Evolutionary conservation across 352 stramenopile genomes (phyloP), one percentile per base, ranked within the genome.

Genomic region (Phytophthora sojae): DNA sequence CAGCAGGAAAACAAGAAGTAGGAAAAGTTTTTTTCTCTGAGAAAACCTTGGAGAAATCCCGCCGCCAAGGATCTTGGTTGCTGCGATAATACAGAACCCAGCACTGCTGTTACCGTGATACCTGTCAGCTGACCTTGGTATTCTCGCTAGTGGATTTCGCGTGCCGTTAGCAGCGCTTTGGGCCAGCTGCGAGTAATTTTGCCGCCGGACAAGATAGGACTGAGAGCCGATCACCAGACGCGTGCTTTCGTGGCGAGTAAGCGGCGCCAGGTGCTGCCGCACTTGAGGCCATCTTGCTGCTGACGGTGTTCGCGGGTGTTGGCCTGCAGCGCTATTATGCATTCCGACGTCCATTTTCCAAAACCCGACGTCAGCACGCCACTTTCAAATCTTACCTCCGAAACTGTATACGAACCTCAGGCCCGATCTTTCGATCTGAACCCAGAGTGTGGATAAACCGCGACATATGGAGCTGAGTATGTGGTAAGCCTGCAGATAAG

Each of bases 351-450:
- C 15, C 9, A 44, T 5, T 45, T 45, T 9, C 42, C 12, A 49
- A 49, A 49, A 8, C 17, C 42, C 42, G 42, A 49, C 42, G 42
- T n/a, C 17, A 12, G 67, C 67, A 75, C 68, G 61, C 57, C 49
- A 66, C 63, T 73, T 66, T 39, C 69, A 77, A 73, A 77, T 77
- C 69, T 47, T 25, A 51, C 44, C 44, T 51, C 1, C 19, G 35
- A 61, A 39, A 7, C 4, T 39, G 11, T 14, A 39, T 39, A 14
- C 32, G 7, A 12, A 39, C 0, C 32, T 12, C 32, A 39, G 7
- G 12, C 4, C 32, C 32, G 32, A 39, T 39, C 6, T 26, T 19
- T n/a, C 4, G 44, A 17, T 26, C 17, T 45, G n/a, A 4, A 51
- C 1, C 6, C 44, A 25, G 17, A 51, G 9, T 12, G 39, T 45